Base-by-base conservation (phyloP, 331 rosid species). In the Erythrophleum ivorense region DNA sequence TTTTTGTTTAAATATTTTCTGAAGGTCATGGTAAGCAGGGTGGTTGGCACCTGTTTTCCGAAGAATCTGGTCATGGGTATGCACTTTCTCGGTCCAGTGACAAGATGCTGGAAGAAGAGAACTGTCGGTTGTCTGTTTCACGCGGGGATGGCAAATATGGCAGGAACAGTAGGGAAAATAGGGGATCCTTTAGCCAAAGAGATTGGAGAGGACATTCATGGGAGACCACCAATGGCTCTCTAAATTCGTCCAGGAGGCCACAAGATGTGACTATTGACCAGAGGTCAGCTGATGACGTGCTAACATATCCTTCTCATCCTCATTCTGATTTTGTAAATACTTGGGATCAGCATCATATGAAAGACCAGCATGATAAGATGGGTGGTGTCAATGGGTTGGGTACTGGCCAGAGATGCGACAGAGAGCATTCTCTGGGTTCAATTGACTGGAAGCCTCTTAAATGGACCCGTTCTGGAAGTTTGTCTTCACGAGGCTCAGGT, bases 11-110 rank as follows among this genome's bases (percentile, higher is more conserved):
- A 83, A 88, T 74, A 69, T 87, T 83, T 83, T 85, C 84, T 87
- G 91, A 88, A 96, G 99, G 99, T 88, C 95, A 92, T 85, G 97
- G 95, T 85, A 96, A 89, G 92, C 97, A 90, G 95, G 97, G 94
- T 71, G 91, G 94, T 76, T 96, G 97, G 98, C 97, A 91, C 85
- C 52, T 88, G 73, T 94, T 90, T 82, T 49, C 97, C 0, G 98
- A 96, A 70, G 99, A 94, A n/a, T 78, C 97, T 77, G 94, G 92
- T 75, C 95, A 90, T 76, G 94, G 94, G 29, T 93, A 91, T 73
- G 87, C 72, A 6, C 83, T 88, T 60, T 89, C 98, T 65, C 92
- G 98, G 89, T 84, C 93, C 0, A 49, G 88, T 1, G 97, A 92
- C 71, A 95, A 89, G 92, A 89, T 89, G 82, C 67, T 84, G 75